phyloP scores from a whole-genome alignment of 352 stramenopile species.

The Pythium biforme region DNA sequence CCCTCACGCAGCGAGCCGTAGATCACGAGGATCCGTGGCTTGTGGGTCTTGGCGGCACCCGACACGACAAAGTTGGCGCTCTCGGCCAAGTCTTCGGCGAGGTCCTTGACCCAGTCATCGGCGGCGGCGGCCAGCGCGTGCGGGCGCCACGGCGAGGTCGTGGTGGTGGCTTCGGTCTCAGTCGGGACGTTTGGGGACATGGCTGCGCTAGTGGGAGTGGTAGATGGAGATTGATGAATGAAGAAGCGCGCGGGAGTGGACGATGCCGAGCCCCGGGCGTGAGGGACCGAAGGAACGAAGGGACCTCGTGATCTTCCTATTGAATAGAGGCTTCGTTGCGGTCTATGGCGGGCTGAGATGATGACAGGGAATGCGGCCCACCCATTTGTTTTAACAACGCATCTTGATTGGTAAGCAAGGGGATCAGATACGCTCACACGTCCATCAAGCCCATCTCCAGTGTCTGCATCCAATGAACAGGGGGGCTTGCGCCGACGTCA shows the following conservation, averaged over 20 bases:
- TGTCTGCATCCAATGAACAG: too few species aligned
- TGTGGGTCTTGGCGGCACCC: constrained; percentile 25
- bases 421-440: not conserved
- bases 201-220: not conserved
- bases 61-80: constrained; percentile 15
- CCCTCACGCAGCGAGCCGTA: constrained; percentile 52
- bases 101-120: constrained; percentile 27
- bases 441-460: not conserved
- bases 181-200: not conserved
- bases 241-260: too few species aligned
- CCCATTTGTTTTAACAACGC: not conserved
- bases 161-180: not conserved
- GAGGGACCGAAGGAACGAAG: too few species aligned
- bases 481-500: not conserved
- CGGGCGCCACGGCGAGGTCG: constrained; percentile 20
- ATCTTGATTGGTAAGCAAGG: not conserved
- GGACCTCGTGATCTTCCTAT: too few species aligned
- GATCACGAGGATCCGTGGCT: constrained; percentile 53
- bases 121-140: constrained; percentile 19
- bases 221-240: not conserved
- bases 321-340: too few species aligned
- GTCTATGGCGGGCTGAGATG: not conserved
- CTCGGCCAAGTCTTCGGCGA: constrained; percentile 16
- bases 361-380: not conserved
- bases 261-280: too few species aligned